phyloP scores from a whole-genome alignment of 2,329 filamentous ascomycete species.

The Allantophomopsis cytisporea region DNA sequence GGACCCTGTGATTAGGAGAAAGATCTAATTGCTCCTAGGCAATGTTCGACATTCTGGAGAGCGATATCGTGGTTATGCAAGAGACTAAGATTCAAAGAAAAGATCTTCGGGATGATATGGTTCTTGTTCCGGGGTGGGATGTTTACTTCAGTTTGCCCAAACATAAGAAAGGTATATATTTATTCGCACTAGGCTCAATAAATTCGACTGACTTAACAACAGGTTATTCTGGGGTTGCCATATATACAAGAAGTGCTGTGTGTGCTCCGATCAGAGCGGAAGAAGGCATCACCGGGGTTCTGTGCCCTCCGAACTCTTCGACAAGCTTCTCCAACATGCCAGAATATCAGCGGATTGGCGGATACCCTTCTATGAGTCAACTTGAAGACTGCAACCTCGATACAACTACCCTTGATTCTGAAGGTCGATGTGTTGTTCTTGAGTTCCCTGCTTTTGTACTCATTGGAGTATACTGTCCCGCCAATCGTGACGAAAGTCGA shows the following conservation, averaged over 20 bases:
- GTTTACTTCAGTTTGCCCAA: constrained; percentile 89
- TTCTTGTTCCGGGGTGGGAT: constrained; percentile 88
- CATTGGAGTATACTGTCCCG: constrained; percentile 84
- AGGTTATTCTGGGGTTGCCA: constrained; percentile 93
- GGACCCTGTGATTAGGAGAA: background rate
- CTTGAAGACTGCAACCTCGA: constrained; percentile 51
- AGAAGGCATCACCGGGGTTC: constrained; percentile 78
- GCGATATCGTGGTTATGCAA: constrained; percentile 90
- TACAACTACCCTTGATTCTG: constrained; percentile 64
- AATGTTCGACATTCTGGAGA: constrained; percentile 90
- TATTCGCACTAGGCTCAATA: background rate
- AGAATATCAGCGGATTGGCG: constrained; percentile 65
- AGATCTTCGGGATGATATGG: constrained; percentile 89
- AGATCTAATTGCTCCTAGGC: constrained; percentile 29
- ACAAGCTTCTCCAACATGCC: constrained; percentile 65
- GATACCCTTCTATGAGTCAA: constrained; percentile 64
- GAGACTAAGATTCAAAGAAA: constrained; percentile 94
- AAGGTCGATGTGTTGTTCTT: constrained; percentile 80
- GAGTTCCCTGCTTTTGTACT: constrained; percentile 94
- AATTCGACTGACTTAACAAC: no score
- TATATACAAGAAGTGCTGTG: constrained; percentile 80
- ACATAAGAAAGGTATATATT: constrained; percentile 67
- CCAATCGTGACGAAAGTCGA: constrained; percentile 71
- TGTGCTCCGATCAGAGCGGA: constrained; percentile 84
- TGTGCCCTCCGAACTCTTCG: constrained; percentile 59